phyloP scores from a whole-genome alignment of 108 stramenopile genomes.

The Cyclostephanos invisitatus region DNA sequence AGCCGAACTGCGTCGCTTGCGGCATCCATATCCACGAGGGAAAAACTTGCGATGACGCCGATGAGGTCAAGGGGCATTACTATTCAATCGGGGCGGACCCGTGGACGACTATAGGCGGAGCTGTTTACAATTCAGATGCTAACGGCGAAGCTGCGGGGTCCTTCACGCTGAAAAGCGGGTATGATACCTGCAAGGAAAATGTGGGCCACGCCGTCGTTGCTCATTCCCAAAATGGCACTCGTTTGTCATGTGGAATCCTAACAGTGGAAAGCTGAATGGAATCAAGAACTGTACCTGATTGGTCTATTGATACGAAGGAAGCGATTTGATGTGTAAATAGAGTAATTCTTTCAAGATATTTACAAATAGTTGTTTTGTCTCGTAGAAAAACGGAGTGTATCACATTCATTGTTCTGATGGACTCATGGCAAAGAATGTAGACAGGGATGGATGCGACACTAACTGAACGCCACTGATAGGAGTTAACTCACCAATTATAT shows the following conservation, averaged over 20 bases:
- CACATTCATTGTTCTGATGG: no score
- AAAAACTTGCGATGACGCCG: conserved; percentile 26
- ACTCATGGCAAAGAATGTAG: no score
- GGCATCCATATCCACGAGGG: conserved; percentile 45
- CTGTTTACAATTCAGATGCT: conserved; percentile 13
- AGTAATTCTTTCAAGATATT: no score
- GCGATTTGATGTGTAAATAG: no score
- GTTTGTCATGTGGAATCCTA: conserved; percentile 37
- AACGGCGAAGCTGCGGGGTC: conserved; percentile 13
- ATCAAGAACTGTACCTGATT: no score
- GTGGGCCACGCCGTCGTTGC: conserved; percentile 34
- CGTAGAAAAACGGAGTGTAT: no score
- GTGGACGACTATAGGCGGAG: conserved; percentile 10
- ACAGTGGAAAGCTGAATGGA: background rate
- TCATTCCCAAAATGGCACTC: conserved; percentile 37
- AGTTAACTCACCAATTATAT: no score
- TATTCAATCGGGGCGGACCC: conserved; percentile 16
- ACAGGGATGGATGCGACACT: no score
- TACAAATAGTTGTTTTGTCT: no score
- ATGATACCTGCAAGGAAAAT: conserved; percentile 14
- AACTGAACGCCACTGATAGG: no score
- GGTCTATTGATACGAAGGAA: no score
- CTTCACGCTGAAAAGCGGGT: conserved; percentile 15
- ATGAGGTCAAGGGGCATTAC: conserved; percentile 38
- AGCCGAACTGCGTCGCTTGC: conserved; percentile 30